Base-by-base conservation (phyloP, 1,139 yeast genomes). In the Taiozyma sp. region DNA sequence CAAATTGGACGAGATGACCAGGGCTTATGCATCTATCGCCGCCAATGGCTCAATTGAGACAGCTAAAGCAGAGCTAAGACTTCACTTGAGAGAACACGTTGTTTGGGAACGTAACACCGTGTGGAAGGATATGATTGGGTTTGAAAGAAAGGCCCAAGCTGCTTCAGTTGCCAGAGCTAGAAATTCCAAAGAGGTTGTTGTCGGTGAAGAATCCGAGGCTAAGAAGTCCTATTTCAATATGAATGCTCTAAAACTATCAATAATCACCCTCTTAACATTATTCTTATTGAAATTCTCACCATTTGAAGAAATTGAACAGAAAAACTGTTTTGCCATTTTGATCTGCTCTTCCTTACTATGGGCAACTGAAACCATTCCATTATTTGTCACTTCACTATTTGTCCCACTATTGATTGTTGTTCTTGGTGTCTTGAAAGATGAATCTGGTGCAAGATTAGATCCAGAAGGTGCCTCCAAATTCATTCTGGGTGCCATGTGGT, bases 101-200 rank as follows among this genome's bases (percentile, higher is more conserved):
- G 96, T 91, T 19, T 92, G 96, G 96, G 97, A 91, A 69, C 79
- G 98, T 67, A 90, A 90, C 67, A 92, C 97, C 0, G 97, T 92
- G 27, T 92, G 98, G 98, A 85, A 93, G 64, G 97, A 92, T 65
- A 85, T 92, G 89, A 85, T 91, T 65, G 93, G 93, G 13, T 71
- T 91, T 63, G 97, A 92, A 67, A 80, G 96, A 64, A 83, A 79
- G 55, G 72, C 84, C 2, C 84, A 82, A 57, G 79, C 79, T 41
- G 81, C 81, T 2, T 70, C 72, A 48, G 69, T 76, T 36, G 72
- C 68, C 4, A 62, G 59, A 44, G 59, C 59, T 41, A 55, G 47
- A 4, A 49, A 55, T 24, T 49, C 57, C 5, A 62, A 62, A 47
- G 63, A 64, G 46, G 55, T 58, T 22, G 36, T 61, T n/a, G 54